Conservation (phyloP, 2,329 filamentous ascomycete species). For the Tolypocladium tundrense region DNA sequence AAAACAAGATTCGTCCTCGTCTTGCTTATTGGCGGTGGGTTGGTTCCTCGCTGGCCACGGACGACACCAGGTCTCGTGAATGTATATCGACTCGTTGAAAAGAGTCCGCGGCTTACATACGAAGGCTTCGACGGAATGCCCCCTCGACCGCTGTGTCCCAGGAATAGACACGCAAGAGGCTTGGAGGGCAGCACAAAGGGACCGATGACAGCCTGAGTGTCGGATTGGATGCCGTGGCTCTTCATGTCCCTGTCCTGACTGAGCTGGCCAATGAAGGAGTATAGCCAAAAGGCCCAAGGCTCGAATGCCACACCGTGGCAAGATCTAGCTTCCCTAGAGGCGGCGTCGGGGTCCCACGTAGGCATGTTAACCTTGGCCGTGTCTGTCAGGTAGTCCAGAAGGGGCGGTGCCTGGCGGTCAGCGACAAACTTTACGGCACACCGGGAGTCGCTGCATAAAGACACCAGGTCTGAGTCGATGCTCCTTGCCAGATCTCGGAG, state of each 20-base stretch:
- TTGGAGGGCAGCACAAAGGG: slow-evolving; percentile 27
- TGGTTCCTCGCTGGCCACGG: not conserved
- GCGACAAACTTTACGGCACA: slow-evolving; percentile 22
- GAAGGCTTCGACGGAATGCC: slow-evolving; percentile 23
- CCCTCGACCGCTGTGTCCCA: slow-evolving; percentile 25
- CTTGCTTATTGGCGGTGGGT: slow-evolving; percentile 5
- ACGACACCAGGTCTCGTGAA: slow-evolving; percentile 17
- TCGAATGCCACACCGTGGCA: slow-evolving; percentile 27
- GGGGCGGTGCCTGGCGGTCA: slow-evolving; percentile 16
- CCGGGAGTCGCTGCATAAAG: slow-evolving; percentile 21
- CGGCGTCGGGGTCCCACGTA: slow-evolving; percentile 19
- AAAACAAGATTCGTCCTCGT: slow-evolving; percentile 5
- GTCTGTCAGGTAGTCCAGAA: slow-evolving; percentile 24
- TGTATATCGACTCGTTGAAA: slow-evolving; percentile 20
- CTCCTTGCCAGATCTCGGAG: slow-evolving; percentile 17
- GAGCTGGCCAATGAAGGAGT: slow-evolving; percentile 28
- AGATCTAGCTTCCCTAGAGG: slow-evolving; percentile 14
- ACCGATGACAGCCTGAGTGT: slow-evolving; percentile 20
- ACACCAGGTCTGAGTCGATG: slow-evolving; percentile 24
- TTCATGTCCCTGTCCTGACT: slow-evolving; percentile 22
- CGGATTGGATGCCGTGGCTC: slow-evolving; percentile 6
- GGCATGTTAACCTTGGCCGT: slow-evolving; percentile 18
- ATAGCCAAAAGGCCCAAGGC: slow-evolving; percentile 31
- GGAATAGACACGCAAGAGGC: slow-evolving; percentile 24
- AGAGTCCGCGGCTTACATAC: slow-evolving; percentile 24